Base-by-base conservation (phyloP, 371 early-diverging fungal species). In the Mortierella sp. region DNA sequence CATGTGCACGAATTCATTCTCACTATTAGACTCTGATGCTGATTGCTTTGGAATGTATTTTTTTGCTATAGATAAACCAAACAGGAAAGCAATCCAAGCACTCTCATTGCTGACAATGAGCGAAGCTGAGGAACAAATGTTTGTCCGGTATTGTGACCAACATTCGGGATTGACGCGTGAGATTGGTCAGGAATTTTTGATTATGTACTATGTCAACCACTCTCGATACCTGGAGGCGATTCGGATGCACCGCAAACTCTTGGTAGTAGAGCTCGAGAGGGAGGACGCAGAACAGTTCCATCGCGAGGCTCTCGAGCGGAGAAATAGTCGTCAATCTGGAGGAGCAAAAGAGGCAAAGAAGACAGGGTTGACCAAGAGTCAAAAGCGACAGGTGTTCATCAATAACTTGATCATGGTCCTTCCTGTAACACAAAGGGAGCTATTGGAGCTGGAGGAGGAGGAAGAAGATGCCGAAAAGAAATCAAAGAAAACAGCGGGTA, bases 161-260 rank as follows among this genome's bases (percentile, higher is more conserved):
- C 73, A 73, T 26, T 66, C 76, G 2, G 83, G 76, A 0, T 22
- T 70, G 55, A 73, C 83, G 28, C 68, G 76, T 0, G 68, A 69
- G 43, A 59, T 81, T 51, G 76, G 66, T 22, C 76, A 75, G 32
- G 83, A 81, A 39, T 81, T 70, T 47, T 37, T 81, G 47, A 76
- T 76, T 60, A 72, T 81, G 70, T 76, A 76, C 62, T 81, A 73
- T 57, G 76, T 81, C 61, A 76, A 70, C 61, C 83, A 76, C 45
- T 72, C 76, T 5, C 69, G 83, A 14, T 73, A 66, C 28, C 52
- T 76, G 67, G 83, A 81, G 37, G 83, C 83, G n/a, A 75, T 81
- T 30, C 76, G 77, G n/a, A 62, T 81, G 70, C 83, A 81, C 37
- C 76, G 67, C 32, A 64, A 69, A 45, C 51, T 76, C 10, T 55